Evolutionary conservation across 2,329 filamentous ascomycete species (phyloP).

Genomic region (Hortaea werneckii): DNA sequence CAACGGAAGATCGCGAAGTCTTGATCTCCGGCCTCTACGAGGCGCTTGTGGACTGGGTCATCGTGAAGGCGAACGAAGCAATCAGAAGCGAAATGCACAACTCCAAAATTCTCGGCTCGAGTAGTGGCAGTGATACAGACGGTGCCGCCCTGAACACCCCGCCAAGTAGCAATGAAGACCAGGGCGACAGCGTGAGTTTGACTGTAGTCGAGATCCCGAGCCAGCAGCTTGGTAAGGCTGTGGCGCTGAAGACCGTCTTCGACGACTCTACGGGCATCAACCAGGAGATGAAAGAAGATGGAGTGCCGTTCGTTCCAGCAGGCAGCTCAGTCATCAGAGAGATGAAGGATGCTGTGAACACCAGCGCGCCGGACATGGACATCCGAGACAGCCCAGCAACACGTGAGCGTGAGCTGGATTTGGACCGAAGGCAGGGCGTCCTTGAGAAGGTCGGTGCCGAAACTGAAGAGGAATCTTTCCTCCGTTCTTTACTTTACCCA

Average conservation of each 20-base stretch:
- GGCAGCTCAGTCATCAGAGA: slow-evolving; percentile 79
- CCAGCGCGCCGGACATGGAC: slow-evolving; percentile 69
- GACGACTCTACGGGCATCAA: slow-evolving; percentile 92
- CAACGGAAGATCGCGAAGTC: slow-evolving; percentile 72
- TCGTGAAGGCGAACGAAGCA: slow-evolving; percentile 75
- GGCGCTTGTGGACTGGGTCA: slow-evolving; percentile 87
- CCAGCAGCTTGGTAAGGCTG: slow-evolving; percentile 69
- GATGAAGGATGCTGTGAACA: slow-evolving; percentile 71
- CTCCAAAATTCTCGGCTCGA: slow-evolving; percentile 56
- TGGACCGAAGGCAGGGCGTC: slow-evolving; percentile 72
- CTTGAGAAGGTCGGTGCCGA: slow-evolving; percentile 81
- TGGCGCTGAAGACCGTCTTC: slow-evolving; percentile 84
- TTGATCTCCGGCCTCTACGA: slow-evolving; percentile 86
- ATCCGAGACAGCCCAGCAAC: slow-evolving; percentile 57
- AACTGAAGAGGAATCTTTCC: slow-evolving; percentile 69
- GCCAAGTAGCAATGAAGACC: slow-evolving; percentile 48
- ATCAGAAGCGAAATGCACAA: slow-evolving; percentile 66
- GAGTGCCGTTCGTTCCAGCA: slow-evolving; percentile 61
- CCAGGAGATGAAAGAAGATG: slow-evolving; percentile 92
- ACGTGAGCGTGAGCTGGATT: slow-evolving; percentile 63
- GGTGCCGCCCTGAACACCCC: slow-evolving; percentile 48
- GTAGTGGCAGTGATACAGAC: slow-evolving; percentile 49
- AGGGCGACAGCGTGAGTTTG: slow-evolving; percentile 75
- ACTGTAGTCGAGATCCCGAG: slow-evolving; percentile 80
- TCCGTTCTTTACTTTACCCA: slow-evolving; percentile 74